Evolutionary conservation across 192 early-diverging fungal species (phyloP).

Genomic region (Chytriomyces sp.): DNA sequence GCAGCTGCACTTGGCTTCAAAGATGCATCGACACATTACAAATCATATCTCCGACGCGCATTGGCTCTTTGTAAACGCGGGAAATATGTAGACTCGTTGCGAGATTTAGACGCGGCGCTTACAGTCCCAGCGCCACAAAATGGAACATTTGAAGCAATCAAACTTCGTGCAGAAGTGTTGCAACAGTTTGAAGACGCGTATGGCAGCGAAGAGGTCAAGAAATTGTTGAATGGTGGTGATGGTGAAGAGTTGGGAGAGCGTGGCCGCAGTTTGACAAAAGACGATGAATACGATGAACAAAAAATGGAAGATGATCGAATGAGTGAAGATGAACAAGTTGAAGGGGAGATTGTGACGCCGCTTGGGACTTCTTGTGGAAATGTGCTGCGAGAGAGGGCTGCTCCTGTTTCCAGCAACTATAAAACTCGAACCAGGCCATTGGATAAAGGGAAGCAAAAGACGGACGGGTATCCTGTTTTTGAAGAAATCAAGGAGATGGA

Average conservation of each 20-base stretch:
- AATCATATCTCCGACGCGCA: constrained; percentile 38
- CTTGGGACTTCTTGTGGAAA: constrained; percentile 14
- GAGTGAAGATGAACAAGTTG: neutral
- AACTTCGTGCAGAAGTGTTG: constrained; percentile 12
- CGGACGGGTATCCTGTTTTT: neutral
- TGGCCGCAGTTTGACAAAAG: neutral
- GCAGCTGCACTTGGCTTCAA: constrained; percentile 16
- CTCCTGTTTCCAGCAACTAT: neutral
- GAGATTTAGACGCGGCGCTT: constrained; percentile 23
- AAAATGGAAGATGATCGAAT: neutral
- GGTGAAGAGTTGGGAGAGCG: neutral
- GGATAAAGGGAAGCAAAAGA: constrained; percentile 1
- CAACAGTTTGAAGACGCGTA: constrained; percentile 22
- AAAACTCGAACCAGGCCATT: neutral
- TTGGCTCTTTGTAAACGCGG: constrained; percentile 32
- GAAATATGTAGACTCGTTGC: constrained; percentile 22
- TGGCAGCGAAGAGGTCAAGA: neutral
- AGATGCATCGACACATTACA: constrained; percentile 9
- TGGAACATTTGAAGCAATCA: constrained; percentile 26
- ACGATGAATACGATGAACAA: neutral
- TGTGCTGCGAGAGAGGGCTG: neutral
- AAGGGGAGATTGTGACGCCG: constrained; percentile 22
- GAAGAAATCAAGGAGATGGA: neutral
- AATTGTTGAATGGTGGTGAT: neutral
- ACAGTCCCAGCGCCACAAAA: constrained; percentile 1